Conservation (phyloP, 257 asterid species). For the Agastache rugosa region DNA sequence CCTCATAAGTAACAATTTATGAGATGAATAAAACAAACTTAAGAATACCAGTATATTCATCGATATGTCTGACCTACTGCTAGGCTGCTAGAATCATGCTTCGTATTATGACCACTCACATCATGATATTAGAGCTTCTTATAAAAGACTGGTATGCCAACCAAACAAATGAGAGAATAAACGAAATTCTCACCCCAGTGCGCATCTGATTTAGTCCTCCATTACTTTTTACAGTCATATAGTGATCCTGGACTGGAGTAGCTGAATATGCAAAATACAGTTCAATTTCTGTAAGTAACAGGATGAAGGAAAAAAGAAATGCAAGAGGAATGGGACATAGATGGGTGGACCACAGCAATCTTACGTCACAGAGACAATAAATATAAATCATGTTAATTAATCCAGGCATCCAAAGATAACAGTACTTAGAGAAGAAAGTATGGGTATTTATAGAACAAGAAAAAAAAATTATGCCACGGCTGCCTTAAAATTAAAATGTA, state of each 20-base stretch:
- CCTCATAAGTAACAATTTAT: conserved; percentile 47
- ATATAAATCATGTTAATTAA: conserved; percentile 18
- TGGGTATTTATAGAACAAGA: background rate
- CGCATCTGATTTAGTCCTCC: conserved; percentile 99
- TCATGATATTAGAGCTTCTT: background rate
- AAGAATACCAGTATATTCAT: background rate
- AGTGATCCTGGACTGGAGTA: conserved; percentile 56
- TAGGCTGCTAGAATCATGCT: conserved; percentile 14
- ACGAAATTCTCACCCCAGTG: conserved; percentile 68
- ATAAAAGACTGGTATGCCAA: conserved; percentile 19
- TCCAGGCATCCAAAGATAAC: background rate
- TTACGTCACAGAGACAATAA: conserved; percentile 18
- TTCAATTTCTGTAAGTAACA: conserved; percentile 23
- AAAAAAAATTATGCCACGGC: background rate
- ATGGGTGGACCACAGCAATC: conserved; percentile 13
- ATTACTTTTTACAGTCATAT: conserved; percentile 86
- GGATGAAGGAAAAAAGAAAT: background rate
- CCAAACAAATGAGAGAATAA: conserved; percentile 15
- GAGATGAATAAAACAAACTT: background rate
- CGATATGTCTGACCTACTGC: conserved; percentile 11
- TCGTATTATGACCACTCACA: background rate
- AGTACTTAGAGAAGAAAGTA: conserved; percentile 22
- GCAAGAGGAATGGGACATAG: background rate
- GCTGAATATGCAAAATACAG: conserved; percentile 52
- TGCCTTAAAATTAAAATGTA: conserved; percentile 6